A percentile compares a stretch with the other conserved stretches of the same genome.
Conservation (phyloP, 164 flowering plant species). For the Aristolochia fimbriata region DNA sequence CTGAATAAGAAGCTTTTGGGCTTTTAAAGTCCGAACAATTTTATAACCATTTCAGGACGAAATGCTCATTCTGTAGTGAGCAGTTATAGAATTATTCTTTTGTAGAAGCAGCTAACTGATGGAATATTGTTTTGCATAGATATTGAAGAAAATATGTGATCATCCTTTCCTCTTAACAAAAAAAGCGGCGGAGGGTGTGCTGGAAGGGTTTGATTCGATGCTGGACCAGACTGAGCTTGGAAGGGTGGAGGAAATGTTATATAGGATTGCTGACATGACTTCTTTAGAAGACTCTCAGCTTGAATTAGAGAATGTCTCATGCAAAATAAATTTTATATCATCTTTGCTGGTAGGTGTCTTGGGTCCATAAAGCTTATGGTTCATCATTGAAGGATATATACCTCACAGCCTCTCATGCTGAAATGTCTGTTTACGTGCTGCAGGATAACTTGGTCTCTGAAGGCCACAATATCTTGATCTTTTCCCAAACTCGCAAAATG, state of each 20-base stretch:
- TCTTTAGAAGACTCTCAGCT: slow-evolving; percentile 34
- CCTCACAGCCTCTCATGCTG: too few relatives aligned
- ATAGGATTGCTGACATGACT: slow-evolving; percentile 53
- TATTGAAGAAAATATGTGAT: slow-evolving; percentile 95
- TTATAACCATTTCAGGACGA: too few relatives aligned
- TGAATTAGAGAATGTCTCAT: slow-evolving; percentile 53
- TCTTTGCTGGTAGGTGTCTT: slow-evolving; percentile 61
- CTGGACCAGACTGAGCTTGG: slow-evolving; percentile 47
- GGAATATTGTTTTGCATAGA: slow-evolving; percentile 28
- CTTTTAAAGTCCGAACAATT: too few relatives aligned
- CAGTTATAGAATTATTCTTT: too few relatives aligned
- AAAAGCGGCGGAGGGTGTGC: slow-evolving; percentile 88
- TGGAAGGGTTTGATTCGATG: slow-evolving; percentile 86
- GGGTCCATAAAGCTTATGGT: too few relatives aligned
- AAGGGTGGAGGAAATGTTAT: slow-evolving; percentile 65
- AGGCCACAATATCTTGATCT: slow-evolving; percentile 84
- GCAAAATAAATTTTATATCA: slow-evolving; percentile 83
- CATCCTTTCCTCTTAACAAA: slow-evolving; percentile 90
- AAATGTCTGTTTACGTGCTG: background rate
- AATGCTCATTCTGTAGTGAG: too few relatives aligned
- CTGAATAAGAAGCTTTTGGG: too few relatives aligned
- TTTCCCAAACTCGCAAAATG: slow-evolving; percentile 98
- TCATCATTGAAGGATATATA: too few relatives aligned
- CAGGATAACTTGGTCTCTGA: slow-evolving; percentile 67
- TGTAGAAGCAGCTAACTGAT: background rate